Evolutionary conservation across 2,329 filamentous ascomycete genomes (phyloP).

Genomic region (Aspergillus sojae): DNA sequence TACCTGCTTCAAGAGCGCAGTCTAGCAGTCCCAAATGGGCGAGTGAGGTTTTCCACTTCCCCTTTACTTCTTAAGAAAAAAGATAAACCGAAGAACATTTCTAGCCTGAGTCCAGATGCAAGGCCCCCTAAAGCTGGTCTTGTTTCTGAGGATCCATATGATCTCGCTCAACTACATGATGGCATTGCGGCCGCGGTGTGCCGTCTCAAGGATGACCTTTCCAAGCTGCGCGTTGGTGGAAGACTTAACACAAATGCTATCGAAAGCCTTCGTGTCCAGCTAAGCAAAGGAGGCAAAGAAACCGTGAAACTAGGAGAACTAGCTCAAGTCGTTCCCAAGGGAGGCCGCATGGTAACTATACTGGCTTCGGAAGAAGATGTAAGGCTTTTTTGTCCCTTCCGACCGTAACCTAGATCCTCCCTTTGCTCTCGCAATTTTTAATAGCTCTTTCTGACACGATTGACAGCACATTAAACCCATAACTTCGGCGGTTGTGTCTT

Average conservation of each 20-base stretch:
- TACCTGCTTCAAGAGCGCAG: not conserved
- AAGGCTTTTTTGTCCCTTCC: constrained; percentile 23
- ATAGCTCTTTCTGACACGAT: constrained; percentile 1
- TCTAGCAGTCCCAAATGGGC: not conserved
- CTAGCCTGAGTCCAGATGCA: constrained; percentile 34
- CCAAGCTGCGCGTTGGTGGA: constrained; percentile 64
- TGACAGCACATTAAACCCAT: constrained; percentile 49
- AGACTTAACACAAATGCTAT: constrained; percentile 64
- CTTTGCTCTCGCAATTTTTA: not conserved
- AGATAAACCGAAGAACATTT: constrained; percentile 54
- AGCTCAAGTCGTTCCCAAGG: constrained; percentile 68
- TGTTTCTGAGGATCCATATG: constrained; percentile 57
- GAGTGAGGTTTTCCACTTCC: constrained; percentile 47
- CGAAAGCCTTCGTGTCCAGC: constrained; percentile 62
- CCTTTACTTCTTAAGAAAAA: constrained; percentile 53
- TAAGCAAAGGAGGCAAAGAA: constrained; percentile 56
- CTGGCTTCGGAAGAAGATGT: constrained; percentile 67
- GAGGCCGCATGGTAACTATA: constrained; percentile 62
- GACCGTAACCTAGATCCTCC: not conserved
- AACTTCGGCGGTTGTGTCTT: constrained; percentile 45
- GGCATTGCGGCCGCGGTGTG: constrained; percentile 59
- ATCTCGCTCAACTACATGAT: constrained; percentile 60
- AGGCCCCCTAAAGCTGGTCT: constrained; percentile 35
- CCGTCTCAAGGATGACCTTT: constrained; percentile 62
- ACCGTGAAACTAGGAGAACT: constrained; percentile 62